Conservation (phyloP, 345 rosid species). For the Acer saccharum region DNA sequence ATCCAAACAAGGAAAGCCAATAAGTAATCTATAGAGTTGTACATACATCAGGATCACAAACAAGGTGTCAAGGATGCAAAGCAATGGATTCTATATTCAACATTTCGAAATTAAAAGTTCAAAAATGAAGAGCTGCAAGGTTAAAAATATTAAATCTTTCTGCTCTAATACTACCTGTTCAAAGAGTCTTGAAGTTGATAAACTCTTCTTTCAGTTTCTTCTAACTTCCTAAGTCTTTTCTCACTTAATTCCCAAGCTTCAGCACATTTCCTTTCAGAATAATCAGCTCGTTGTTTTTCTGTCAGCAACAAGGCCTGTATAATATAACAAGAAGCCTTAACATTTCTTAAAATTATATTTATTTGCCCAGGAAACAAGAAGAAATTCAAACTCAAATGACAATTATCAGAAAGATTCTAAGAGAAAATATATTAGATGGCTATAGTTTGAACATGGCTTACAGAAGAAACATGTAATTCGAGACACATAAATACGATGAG, state of each 20-base stretch:
- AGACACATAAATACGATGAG: background rate
- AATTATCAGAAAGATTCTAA: background rate
- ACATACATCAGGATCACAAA: too few species aligned
- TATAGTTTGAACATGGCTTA: background rate
- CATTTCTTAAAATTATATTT: conserved; percentile 5
- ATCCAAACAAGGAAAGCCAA: background rate
- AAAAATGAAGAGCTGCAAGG: background rate
- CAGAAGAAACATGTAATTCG: background rate
- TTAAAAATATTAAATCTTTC: background rate
- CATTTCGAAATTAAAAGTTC: background rate
- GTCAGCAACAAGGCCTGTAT: conserved; percentile 53
- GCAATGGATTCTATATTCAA: background rate
- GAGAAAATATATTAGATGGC: background rate
- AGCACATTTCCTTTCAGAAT: conserved; percentile 57
- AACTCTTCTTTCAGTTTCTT: conserved; percentile 78
- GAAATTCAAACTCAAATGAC: conserved; percentile 8
- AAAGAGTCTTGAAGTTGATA: conserved; percentile 73
- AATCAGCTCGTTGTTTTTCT: conserved; percentile 82
- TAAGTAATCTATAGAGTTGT: background rate
- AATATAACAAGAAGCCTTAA: conserved; percentile 6
- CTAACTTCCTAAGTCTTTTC: conserved; percentile 63
- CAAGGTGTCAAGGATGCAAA: background rate
- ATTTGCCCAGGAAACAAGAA: background rate
- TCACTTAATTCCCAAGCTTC: conserved; percentile 70
- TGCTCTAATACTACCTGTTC: conserved; percentile 63